Conservation (phyloP, 768 basidiomycete species). For the Suillus brevipes region DNA sequence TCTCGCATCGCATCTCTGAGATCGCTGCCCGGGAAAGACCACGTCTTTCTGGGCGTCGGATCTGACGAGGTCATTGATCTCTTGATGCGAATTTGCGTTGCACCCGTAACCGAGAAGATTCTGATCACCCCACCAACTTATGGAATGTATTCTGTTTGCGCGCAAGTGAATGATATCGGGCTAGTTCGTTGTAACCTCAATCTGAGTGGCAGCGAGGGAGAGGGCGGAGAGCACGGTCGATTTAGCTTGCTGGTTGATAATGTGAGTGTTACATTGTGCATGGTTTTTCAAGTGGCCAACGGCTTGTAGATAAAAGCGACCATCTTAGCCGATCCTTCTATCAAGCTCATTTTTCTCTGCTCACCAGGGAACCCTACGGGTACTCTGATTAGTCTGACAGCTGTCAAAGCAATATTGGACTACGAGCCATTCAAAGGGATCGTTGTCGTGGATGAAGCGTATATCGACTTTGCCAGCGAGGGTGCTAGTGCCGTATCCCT, state of each 20-base stretch:
- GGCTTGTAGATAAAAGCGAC: slow-evolving; percentile 65
- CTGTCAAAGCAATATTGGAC: slow-evolving; percentile 70
- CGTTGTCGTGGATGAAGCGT: slow-evolving; percentile 94
- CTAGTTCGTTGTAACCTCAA: slow-evolving; percentile 77
- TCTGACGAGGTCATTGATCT: slow-evolving; percentile 97
- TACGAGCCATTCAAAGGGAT: slow-evolving; percentile 86
- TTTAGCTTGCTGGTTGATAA: slow-evolving; percentile 78
- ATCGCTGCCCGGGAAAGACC: slow-evolving; percentile 56
- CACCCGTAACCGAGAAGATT: slow-evolving; percentile 78
- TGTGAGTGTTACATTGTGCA: slow-evolving; percentile 43
- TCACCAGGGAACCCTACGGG: slow-evolving; percentile 98
- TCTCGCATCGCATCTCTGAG: slow-evolving; percentile 71
- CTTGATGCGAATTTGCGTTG: slow-evolving; percentile 86
- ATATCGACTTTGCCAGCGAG: slow-evolving; percentile 85
- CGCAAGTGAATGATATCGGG: slow-evolving; percentile 91
- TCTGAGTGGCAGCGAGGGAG: slow-evolving; percentile 56
- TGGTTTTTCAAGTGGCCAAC: slow-evolving; percentile 7
- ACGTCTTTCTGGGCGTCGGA: slow-evolving; percentile 94
- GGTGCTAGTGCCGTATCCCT: slow-evolving; percentile 66
- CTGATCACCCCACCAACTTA: slow-evolving; percentile 94
- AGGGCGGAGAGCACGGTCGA: slow-evolving; percentile 68
- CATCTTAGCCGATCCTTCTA: slow-evolving; percentile 66
- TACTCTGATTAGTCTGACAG: slow-evolving; percentile 72
- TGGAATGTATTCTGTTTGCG: slow-evolving; percentile 95
- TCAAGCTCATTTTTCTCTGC: slow-evolving; percentile 93